Conservation (phyloP, 345 rosid species). For the Laguncularia racemosa region DNA sequence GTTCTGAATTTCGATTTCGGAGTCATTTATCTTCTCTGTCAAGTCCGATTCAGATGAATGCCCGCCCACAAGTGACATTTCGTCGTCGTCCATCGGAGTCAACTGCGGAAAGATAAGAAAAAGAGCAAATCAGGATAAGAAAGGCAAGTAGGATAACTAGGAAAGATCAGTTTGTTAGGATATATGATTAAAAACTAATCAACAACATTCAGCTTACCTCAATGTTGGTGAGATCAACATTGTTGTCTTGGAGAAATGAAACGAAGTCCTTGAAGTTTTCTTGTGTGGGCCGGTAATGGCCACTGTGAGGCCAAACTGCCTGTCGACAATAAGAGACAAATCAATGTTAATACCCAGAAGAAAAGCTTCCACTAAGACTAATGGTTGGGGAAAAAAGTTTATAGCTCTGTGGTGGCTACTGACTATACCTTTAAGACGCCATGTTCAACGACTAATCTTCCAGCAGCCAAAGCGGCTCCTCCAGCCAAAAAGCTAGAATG, state of each 20-base stretch:
- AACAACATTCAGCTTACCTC: constrained; percentile 32
- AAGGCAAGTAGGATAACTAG: background rate
- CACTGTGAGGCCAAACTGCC: constrained; percentile 99
- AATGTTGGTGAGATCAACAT: constrained; percentile 68
- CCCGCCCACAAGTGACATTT: constrained; percentile 15
- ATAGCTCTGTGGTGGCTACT: background rate
- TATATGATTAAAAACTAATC: background rate
- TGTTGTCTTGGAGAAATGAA: constrained; percentile 61
- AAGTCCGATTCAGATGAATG: constrained; percentile 59
- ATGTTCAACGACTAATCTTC: constrained; percentile 53
- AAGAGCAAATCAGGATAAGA: background rate
- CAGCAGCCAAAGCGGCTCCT: constrained; percentile 86
- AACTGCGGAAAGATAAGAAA: constrained; percentile 35
- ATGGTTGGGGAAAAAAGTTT: background rate
- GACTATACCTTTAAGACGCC: constrained; percentile 59
- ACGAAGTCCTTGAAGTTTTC: constrained; percentile 75
- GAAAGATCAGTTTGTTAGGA: too few species aligned
- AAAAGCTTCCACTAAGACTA: background rate
- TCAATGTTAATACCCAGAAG: background rate
- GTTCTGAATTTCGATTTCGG: constrained; percentile 19
- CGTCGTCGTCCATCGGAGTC: constrained; percentile 60
- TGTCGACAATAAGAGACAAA: constrained; percentile 12
- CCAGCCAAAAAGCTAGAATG: constrained; percentile 98
- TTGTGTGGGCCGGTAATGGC: constrained; percentile 91
- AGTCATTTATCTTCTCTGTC: constrained; percentile 16